Base-by-base conservation (phyloP, 805 yeast species). In the Candida incommunis region DNA sequence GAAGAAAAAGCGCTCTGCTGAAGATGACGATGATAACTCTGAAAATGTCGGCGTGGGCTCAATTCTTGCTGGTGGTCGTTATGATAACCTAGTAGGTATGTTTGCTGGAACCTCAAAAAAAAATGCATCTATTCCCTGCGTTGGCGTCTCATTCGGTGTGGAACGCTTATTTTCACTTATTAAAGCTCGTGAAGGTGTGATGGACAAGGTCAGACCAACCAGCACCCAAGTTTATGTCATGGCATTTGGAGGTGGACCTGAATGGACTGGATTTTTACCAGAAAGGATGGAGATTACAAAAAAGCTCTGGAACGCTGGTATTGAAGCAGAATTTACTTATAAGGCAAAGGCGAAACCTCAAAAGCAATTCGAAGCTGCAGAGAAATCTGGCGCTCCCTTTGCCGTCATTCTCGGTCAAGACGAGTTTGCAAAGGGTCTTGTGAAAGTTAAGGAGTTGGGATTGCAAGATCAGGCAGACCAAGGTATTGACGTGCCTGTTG, bases 221-320 rank as follows among this genome's bases (percentile, higher is more conserved):
- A 78, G 90, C 31, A 94, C 98, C 18, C 94, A 92, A 63, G 97
- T 85, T 13, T 92, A 71, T 59, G 81, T 92, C 43, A 88, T 92
- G 96, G 97, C 98, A 1, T 88, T 92, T 59, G 98, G 98, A 53
- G 97, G 96, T 57, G 98, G 97, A 57, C 83, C 83, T 55, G 94
- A 82, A 50, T 88, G 96, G 96, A 78, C 72, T 48, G 98, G 97
- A 4, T 86, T 84, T 68, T 68, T 92, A 57, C 75, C 78, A 47
- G 96, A 92, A 68, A 81, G 98, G 69, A 87, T 92, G 95, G 56
- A 72, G 24, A 74, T 92, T 41, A 78, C 96, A 45, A 80, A 85
- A 57, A 63, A 70, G 55, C 72, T 92, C 54, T 92, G 98, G 98
- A 70, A 70, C 35, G 82, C 81, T 5, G 96, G 92, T 27, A 79